phyloP scores from a whole-genome alignment of 2,329 filamentous ascomycete genomes.

The Juglanconis sp. region DNA sequence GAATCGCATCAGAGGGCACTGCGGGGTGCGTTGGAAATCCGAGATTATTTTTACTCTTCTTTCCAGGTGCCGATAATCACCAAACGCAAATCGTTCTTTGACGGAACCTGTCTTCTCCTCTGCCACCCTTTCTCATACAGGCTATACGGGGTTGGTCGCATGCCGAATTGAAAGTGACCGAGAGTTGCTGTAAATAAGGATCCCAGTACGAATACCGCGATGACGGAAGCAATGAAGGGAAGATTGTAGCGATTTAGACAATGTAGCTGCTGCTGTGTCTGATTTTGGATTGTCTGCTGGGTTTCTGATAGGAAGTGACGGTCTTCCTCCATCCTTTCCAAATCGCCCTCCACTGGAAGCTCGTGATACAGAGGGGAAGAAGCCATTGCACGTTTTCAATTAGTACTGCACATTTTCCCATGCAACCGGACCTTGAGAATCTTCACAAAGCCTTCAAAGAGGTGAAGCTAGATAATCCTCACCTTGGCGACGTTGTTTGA shows the following conservation, averaged over 20 bases:
- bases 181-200: not conserved
- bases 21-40: not conserved
- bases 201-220: not conserved
- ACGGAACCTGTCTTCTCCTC: not conserved
- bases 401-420: not conserved
- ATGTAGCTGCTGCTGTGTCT: not conserved
- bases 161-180: not conserved
- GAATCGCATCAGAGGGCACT: not conserved
- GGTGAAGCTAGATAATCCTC: too few species aligned
- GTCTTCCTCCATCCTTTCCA: not conserved
- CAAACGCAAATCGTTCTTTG: not conserved
- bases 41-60: not conserved
- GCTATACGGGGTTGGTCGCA: not conserved
- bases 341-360: not conserved
- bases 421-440: too few species aligned
- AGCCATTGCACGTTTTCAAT: not conserved
- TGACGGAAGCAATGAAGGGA: not conserved
- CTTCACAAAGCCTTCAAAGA: not conserved
- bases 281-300: not conserved
- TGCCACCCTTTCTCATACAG: not conserved
- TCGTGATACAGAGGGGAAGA: not conserved
- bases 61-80: not conserved
- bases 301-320: not conserved
- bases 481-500: too few species aligned
- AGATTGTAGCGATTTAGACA: not conserved